Base-by-base conservation (phyloP, 495 filamentous ascomycete genomes). In the Xylaria nigripes region DNA sequence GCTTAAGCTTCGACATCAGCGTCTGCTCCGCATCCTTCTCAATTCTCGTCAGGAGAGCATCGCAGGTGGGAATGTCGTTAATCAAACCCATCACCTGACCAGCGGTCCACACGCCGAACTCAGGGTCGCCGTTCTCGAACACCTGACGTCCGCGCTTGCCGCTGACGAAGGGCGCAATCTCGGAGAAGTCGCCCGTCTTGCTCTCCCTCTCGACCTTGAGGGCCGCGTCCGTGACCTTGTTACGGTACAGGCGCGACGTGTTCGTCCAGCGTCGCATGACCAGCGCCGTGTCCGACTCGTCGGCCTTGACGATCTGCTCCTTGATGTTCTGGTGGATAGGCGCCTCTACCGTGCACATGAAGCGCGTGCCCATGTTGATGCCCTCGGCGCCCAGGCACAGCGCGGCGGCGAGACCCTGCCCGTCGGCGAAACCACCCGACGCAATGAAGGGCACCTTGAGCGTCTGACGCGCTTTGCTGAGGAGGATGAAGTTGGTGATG, bases 401-500 rank as follows among this genome's bases (percentile, higher is more conserved):
- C n/a, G 93, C 93, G 16, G 93, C 93, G 2, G 93, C 93, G 18
- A 98, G 76, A 6, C 93, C 93, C 58, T 96, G 83, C 2, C 93
- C 93, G 67, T 98, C 93, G 15, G 90, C 93, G 63, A 97, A 96
- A 6, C 93, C 93, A 30, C 93, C 93, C 0, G 86, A 91, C 1
- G 93, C 93, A 64, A 98, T 96, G 67, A 98, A 98, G 4, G 93
- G 93, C 25, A 90, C 81, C 24, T 79, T 80, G 42, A 98, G 80
- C 1, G 82, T 80, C 72, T 98, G 93, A 18, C 92, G 77, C 32
- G 93, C 93, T 41, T 89, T 79, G 68, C 81, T 84, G 41, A 97
- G 77, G 7, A 98, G 81, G 57, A 98, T 95, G 71, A 97, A 93
- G 71, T 98, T 98, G 58, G 93, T 96, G 70, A 98, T 95, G 64